Percentiles rank a stretch among this genome's conserved stretches.
These are phyloP conservation scores for Ustilago loliicola DNA, from an alignment of 1,284 basidiomycete genomes.

Conservation along the genomic window DNA sequence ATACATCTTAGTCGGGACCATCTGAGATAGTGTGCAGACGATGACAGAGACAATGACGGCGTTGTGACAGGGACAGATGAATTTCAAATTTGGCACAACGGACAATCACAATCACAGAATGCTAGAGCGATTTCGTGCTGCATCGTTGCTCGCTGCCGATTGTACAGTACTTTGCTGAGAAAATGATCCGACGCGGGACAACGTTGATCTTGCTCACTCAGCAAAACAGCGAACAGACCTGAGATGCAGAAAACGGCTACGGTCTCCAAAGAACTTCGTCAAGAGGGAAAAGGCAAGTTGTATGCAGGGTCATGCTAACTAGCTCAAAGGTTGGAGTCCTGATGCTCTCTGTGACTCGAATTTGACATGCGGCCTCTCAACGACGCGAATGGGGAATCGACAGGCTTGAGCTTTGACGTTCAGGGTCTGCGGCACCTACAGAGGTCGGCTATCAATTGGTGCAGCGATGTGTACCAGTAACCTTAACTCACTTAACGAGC, in stretches of 20 bases:
- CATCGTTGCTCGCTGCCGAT: background rate
- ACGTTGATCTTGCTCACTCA: slow-evolving; percentile 3
- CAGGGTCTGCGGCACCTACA: background rate
- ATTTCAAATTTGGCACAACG: too few species aligned
- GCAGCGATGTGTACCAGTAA: background rate
- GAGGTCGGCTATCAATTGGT: background rate
- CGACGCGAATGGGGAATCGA: too few species aligned
- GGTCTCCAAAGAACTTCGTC: too few species aligned
- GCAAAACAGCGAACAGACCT: background rate
- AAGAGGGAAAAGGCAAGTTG: background rate
- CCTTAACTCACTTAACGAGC: background rate
- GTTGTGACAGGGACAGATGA: background rate
- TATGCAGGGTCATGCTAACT: background rate
- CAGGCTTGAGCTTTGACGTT: too few species aligned
- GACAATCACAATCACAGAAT: background rate
- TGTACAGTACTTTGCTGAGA: background rate
- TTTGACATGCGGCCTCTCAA: background rate
- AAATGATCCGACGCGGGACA: background rate
- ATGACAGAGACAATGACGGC: background rate
- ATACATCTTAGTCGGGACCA: background rate
- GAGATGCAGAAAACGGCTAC: background rate
- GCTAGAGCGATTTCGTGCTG: background rate
- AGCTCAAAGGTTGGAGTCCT: background rate
- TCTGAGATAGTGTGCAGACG: background rate
- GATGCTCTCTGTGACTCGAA: background rate